Evolutionary conservation across 1,139 yeast species (phyloP), one percentile per base, ranked within the genome.

Genomic region (Meyerozyma carpophila): DNA sequence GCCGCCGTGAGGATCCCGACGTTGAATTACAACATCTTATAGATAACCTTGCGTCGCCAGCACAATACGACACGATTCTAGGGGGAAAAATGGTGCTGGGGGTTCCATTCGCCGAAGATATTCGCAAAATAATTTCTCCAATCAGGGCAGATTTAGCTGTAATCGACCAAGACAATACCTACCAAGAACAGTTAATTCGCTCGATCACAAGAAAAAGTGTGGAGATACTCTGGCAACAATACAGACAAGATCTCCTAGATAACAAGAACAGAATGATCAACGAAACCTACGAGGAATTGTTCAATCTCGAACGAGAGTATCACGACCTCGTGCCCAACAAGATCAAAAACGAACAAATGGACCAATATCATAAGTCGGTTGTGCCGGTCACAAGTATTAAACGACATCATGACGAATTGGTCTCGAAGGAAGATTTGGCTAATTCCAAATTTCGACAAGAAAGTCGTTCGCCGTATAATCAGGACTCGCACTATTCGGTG

Each of bases 201-300:
- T 40, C 40, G 4, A 41, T 45, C 2, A 42, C 56, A 2, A 39
- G 40, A 11, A 36, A 40, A 9, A 45, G 52, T 10, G 43, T 43
- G 3, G 53, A 50, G 5, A 59, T 67, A 5, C 51, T 66, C 24
- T 70, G 75, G 75, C 57, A 48, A 27, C 63, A 60, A 43, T 55
- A 49, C 40, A 42, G 47, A 3, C 51, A 48, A 14, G 53, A 56
- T 16, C 47, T 47, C 14, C 61, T 58, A 10, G 48, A 52, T 26
- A 56, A 56, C 36, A 48, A 54, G 39, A 62, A 62, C 41, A 47
- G 55, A 32, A 46, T 67, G 41, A 50, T 65, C 3, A 50, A 57
- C 27, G 49, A 61, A 21, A 58, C 65, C 4, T 51, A 59, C 36
- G 26, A 26, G 1, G 59, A 65, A 41, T 50, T 70, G 31, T 48